A percentile compares a stretch with the other conserved stretches of the same genome.
These are phyloP conservation scores for Quercus aquifolioides DNA, from an alignment of 306 rosid genomes.

Conservation along the genomic window DNA sequence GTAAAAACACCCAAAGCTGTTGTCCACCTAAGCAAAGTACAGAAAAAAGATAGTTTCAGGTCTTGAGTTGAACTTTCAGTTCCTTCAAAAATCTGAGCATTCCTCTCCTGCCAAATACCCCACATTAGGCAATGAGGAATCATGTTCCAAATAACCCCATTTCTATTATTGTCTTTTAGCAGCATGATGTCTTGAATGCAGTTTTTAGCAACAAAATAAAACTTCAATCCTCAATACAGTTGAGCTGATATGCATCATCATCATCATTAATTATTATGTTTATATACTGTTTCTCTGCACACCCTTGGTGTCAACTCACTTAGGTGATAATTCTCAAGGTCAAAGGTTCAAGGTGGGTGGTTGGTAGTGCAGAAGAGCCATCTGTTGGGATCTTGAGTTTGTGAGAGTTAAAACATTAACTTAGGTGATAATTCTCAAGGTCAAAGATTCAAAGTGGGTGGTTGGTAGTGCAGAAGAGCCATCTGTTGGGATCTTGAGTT, in stretches of 20 bases:
- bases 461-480: not conserved
- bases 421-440: not conserved
- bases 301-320: not conserved
- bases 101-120: too few relatives aligned
- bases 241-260: slow-evolving; percentile 5
- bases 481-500: not conserved
- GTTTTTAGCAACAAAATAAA: not conserved
- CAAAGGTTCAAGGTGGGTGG: not conserved
- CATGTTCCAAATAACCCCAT: too few relatives aligned
- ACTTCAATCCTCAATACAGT: not conserved
- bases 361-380: not conserved
- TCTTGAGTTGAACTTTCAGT: too few relatives aligned
- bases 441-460: not conserved
- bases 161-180: not conserved
- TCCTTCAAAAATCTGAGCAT: too few relatives aligned
- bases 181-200: not conserved
- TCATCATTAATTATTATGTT: not conserved
- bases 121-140: too few relatives aligned
- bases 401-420: not conserved
- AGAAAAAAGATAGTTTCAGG: too few relatives aligned
- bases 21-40: too few relatives aligned
- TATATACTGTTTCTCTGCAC: not conserved
- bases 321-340: not conserved
- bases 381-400: not conserved
- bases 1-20: too few relatives aligned